These are phyloP conservation scores for Tricladium varicosporioides DNA, from an alignment of 2,329 filamentous ascomycete genomes.

Conservation along the genomic window DNA sequence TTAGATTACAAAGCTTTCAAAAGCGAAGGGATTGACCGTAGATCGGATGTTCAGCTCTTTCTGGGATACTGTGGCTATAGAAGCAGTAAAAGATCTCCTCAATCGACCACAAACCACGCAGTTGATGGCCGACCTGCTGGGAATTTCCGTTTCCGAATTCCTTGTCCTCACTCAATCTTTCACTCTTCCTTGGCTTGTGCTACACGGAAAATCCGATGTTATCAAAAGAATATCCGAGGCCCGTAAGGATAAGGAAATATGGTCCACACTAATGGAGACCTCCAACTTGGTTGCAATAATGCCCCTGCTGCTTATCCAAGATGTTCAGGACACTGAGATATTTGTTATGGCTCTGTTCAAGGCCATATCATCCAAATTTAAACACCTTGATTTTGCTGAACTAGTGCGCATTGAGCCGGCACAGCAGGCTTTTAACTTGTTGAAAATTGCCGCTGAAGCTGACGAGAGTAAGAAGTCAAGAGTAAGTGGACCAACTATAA, in stretches of 20 bases:
- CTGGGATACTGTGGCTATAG: conserved; percentile 82
- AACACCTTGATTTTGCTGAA: conserved; percentile 61
- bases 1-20: conserved; percentile 70
- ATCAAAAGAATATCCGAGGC: conserved; percentile 79
- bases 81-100: conserved; percentile 78
- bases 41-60: conserved; percentile 78
- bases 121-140: conserved; percentile 76
- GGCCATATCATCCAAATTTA: conserved; percentile 69
- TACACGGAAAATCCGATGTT: conserved; percentile 73
- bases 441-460: conserved; percentile 74
- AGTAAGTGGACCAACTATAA: conserved; percentile 43
- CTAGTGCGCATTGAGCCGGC: conserved; percentile 75
- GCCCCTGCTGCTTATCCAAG: conserved; percentile 58
- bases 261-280: conserved; percentile 52
- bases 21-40: conserved; percentile 58
- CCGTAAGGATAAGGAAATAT: conserved; percentile 65
- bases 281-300: conserved; percentile 57
- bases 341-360: conserved; percentile 67
- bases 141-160: conserved; percentile 71
- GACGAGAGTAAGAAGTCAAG: conserved; percentile 53
- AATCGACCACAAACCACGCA: conserved; percentile 79
- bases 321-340: conserved; percentile 55
- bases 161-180: conserved; percentile 74
- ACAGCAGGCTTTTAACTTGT: conserved; percentile 72
- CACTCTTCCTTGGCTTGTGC: conserved; percentile 82